These are phyloP conservation scores for Globisporangium mamillatum DNA, from an alignment of 352 stramenopile species.

Conservation along the genomic window DNA sequence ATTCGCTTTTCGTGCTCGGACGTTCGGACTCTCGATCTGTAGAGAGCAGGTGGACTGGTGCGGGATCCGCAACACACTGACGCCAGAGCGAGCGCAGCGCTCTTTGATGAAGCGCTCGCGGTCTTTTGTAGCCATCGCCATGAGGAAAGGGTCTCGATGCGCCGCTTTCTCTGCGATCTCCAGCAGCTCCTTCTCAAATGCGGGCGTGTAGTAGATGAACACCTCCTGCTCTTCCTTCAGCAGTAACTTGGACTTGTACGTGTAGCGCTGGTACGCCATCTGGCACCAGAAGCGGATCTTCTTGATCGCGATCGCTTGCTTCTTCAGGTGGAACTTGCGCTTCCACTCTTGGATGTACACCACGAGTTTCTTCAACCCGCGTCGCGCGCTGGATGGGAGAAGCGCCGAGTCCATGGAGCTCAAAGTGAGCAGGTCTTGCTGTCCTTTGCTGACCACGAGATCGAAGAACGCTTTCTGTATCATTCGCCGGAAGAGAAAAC, in stretches of 20 bases:
- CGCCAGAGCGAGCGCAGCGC: constrained; percentile 48
- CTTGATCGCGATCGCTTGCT: constrained; percentile 63
- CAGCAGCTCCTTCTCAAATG: constrained; percentile 52
- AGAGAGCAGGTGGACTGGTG: constrained; percentile 18
- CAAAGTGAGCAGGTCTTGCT: constrained; percentile 47
- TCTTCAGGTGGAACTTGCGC: constrained; percentile 42
- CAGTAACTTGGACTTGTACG: constrained; percentile 48
- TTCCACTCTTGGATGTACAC: constrained; percentile 56
- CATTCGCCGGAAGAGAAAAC: constrained; percentile 53
- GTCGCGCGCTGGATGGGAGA: constrained; percentile 31
- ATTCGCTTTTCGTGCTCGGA: constrained; percentile 13
- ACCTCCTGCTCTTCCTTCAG: constrained; percentile 58
- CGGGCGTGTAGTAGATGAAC: constrained; percentile 70
- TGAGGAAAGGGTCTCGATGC: constrained; percentile 64
- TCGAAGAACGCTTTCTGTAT: constrained; percentile 48
- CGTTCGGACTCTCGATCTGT: constrained; percentile 19
- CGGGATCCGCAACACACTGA: constrained; percentile 55
- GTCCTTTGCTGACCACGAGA: constrained; percentile 39
- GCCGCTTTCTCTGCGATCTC: constrained; percentile 48
- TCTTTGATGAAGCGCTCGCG: constrained; percentile 42
- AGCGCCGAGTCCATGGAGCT: constrained; percentile 29
- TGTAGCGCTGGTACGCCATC: constrained; percentile 68
- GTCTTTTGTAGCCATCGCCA: constrained; percentile 39
- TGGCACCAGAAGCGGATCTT: constrained; percentile 82
- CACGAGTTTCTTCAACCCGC: constrained; percentile 50